phyloP scores from a whole-genome alignment of 371 early-diverging fungal species.

The Mucor lusitanicus region DNA sequence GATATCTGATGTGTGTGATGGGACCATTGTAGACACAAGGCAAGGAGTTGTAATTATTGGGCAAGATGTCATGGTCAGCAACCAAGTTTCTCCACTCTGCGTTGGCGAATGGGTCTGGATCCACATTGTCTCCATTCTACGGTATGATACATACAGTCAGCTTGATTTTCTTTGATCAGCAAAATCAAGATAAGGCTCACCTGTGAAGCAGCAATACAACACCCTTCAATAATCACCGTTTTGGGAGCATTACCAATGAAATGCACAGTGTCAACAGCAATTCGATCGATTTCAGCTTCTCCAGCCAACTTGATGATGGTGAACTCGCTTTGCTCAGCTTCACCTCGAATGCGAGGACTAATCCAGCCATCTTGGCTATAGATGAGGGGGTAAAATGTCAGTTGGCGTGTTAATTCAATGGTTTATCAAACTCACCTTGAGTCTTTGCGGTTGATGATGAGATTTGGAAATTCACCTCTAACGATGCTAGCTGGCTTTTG shows the following conservation, averaged over 20 bases:
- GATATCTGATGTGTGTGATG: not conserved
- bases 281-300: not conserved
- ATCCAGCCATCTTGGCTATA: conserved; percentile 9
- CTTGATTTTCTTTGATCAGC: not conserved
- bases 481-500: not conserved
- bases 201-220: not conserved
- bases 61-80: not conserved
- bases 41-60: not conserved
- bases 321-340: not conserved
- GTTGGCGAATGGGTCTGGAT: not conserved
- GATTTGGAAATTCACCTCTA: not conserved
- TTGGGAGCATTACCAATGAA: conserved; percentile 6
- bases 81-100: not conserved
- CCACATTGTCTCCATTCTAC: not conserved
- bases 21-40: not conserved
- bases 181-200: not conserved
- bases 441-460: not conserved
- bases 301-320: not conserved
- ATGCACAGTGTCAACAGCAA: conserved; percentile 4
- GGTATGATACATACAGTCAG: not conserved
- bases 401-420: not conserved
- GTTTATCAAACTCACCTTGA: not conserved
- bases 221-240: not conserved
- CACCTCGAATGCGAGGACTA: not conserved
- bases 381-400: not conserved